Evolutionary conservation across 768 basidiomycete species (phyloP).

Genomic region (Dentipellis fragilis): DNA sequence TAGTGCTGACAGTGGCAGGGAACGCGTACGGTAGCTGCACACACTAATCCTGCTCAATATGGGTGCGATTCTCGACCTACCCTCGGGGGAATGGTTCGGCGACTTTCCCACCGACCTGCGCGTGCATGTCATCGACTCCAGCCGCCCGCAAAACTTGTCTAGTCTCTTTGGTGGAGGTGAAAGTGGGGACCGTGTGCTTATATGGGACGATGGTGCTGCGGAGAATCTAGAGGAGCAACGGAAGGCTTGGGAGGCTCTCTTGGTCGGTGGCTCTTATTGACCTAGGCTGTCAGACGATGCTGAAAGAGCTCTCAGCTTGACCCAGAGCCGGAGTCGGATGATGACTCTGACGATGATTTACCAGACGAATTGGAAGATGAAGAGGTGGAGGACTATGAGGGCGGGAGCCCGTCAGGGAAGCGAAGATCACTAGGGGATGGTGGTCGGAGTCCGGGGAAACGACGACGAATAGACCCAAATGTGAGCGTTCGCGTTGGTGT

Average conservation of each 20-base stretch:
- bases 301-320: constrained; percentile 45
- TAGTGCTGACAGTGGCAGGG: neutral
- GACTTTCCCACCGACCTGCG: constrained; percentile 51
- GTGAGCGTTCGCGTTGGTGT: constrained; percentile 2
- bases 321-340: constrained; percentile 64
- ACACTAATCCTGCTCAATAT: constrained; percentile 89
- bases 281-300: neutral
- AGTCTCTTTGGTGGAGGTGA: constrained; percentile 72
- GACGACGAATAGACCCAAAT: constrained; percentile 38
- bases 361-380: constrained; percentile 35
- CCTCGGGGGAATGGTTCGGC: constrained; percentile 68
- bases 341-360: constrained; percentile 40
- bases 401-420: constrained; percentile 35
- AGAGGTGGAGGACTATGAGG: constrained; percentile 33
- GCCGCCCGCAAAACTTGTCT: constrained; percentile 79
- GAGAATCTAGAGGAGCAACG: constrained; percentile 59
- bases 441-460: constrained; percentile 8
- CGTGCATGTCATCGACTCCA: constrained; percentile 92
- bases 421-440: constrained; percentile 26
- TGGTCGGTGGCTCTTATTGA: constrained; percentile 37
- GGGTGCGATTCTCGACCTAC: constrained; percentile 80
- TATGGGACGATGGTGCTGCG: constrained; percentile 90
- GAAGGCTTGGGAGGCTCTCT: constrained; percentile 76
- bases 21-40: constrained; percentile 45
- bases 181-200: constrained; percentile 61